Percentiles rank a stretch among this genome's conserved stretches.
Conservation (phyloP, 306 rosid species). For the Glycine latifolia region DNA sequence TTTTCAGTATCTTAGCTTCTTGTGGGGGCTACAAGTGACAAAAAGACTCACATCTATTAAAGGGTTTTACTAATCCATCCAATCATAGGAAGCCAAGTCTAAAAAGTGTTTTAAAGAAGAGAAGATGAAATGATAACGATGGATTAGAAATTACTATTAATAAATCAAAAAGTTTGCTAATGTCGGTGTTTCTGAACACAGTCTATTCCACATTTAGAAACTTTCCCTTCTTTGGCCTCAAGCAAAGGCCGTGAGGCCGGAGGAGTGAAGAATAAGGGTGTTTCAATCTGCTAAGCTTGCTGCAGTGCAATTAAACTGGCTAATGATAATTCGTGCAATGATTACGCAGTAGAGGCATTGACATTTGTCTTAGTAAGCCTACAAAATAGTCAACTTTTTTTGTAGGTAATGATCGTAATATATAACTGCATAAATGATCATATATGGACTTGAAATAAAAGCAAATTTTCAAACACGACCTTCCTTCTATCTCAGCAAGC, state of each 20-base stretch:
- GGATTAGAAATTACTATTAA: slow-evolving; percentile 2
- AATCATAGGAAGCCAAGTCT: background rate
- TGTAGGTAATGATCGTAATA: background rate
- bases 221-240: slow-evolving; percentile 41
- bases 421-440: background rate
- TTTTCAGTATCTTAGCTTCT: slow-evolving; percentile 47
- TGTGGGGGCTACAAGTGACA: slow-evolving; percentile 60
- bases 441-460: slow-evolving; percentile 2
- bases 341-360: slow-evolving; percentile 10
- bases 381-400: slow-evolving; percentile 11
- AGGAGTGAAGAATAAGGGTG: slow-evolving; percentile 47
- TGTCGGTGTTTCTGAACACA: background rate
- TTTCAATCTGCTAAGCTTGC: slow-evolving; percentile 12
- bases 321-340: slow-evolving; percentile 40
- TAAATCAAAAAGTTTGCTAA: background rate
- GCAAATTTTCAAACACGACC: too few relatives aligned
- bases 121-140: background rate
- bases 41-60: slow-evolving; percentile 25
- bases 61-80: slow-evolving; percentile 10
- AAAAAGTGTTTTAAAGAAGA: background rate
- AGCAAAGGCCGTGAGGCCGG: slow-evolving; percentile 36
- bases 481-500: too few relatives aligned
- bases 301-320: background rate
- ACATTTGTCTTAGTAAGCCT: background rate
- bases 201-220: background rate